A percentile compares a stretch with the other conserved stretches of the same genome.
phyloP scores from a whole-genome alignment of 179 eudicot genomes.

The Nepenthes alata region DNA sequence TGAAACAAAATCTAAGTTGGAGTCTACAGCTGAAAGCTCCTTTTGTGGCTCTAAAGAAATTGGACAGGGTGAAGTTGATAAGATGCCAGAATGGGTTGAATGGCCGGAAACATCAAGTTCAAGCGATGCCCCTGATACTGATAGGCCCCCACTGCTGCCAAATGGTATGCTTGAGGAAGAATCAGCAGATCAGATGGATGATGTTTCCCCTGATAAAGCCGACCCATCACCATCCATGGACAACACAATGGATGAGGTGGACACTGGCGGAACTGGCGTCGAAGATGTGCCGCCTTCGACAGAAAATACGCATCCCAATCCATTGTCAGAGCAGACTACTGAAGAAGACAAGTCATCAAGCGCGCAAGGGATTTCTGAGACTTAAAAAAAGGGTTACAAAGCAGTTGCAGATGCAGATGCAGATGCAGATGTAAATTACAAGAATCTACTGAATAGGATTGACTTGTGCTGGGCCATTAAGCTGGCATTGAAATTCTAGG shows the following conservation, averaged over 20 bases:
- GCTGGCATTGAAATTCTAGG: background rate
- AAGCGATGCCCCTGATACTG: constrained; percentile 20
- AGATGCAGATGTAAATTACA: background rate
- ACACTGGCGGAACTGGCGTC: background rate
- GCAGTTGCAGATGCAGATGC: background rate
- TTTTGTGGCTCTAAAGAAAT: constrained; percentile 11
- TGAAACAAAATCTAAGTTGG: constrained; percentile 16
- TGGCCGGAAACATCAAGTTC: constrained; percentile 57
- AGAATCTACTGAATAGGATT: background rate
- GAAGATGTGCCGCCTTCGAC: background rate
- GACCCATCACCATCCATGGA: constrained; percentile 19
- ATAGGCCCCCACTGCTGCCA: constrained; percentile 18
- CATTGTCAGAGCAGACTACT: background rate
- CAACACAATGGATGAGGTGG: constrained; percentile 7
- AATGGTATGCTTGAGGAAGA: constrained; percentile 26
- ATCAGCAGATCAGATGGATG: constrained; percentile 13
- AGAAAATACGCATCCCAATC: background rate
- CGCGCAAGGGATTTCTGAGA: background rate
- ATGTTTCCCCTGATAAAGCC: constrained; percentile 9
- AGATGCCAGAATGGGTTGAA: constrained; percentile 66
- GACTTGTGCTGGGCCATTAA: background rate
- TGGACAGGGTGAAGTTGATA: constrained; percentile 20
- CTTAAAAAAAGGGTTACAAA: background rate
- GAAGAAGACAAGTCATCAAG: constrained; percentile 1
- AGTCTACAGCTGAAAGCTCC: constrained; percentile 7